Percentiles rank a stretch among this genome's conserved stretches.
Evolutionary conservation across 2,329 filamentous ascomycete genomes (phyloP).

Genomic region (Colletotrichum paranaense): DNA sequence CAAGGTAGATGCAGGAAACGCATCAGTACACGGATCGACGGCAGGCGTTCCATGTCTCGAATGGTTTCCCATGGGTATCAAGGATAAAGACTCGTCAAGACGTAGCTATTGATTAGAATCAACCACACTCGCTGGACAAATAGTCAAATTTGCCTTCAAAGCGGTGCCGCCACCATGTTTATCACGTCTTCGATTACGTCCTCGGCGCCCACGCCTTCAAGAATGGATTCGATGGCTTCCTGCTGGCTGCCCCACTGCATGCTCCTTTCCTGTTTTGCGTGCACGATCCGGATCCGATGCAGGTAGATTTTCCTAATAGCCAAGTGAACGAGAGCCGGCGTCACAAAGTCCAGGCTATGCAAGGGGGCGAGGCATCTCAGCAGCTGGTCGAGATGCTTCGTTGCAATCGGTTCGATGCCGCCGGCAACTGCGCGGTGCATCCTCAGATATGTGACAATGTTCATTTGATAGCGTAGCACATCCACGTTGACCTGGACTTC

Average conservation of each 20-base stretch:
- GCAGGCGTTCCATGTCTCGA: slow-evolving; percentile 31
- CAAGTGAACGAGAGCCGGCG: slow-evolving; percentile 84
- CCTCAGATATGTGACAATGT: slow-evolving; percentile 87
- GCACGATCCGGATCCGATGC: slow-evolving; percentile 81
- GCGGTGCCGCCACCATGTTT: slow-evolving; percentile 65
- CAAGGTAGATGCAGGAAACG: slow-evolving; percentile 22
- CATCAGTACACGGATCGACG: slow-evolving; percentile 27
- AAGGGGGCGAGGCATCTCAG: slow-evolving; percentile 81
- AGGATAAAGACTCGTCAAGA: slow-evolving; percentile 13
- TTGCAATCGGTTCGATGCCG: slow-evolving; percentile 82
- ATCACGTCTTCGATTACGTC: slow-evolving; percentile 75
- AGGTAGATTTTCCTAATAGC: slow-evolving; percentile 89
- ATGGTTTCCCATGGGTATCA: slow-evolving; percentile 19
- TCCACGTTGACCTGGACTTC: slow-evolving; percentile 78
- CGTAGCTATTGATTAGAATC: slow-evolving; percentile 14
- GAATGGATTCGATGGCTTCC: slow-evolving; percentile 72
- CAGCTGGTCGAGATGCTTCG: slow-evolving; percentile 79
- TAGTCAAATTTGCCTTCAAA: slow-evolving; percentile 43
- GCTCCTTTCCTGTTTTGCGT: slow-evolving; percentile 81
- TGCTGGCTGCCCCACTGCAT: slow-evolving; percentile 92
- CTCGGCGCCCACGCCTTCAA: slow-evolving; percentile 72
- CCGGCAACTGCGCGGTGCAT: slow-evolving; percentile 86
- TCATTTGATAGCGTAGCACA: slow-evolving; percentile 85
- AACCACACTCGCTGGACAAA: slow-evolving; percentile 10
- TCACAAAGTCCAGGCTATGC: slow-evolving; percentile 83